Base-by-base conservation (phyloP, 495 filamentous ascomycete species). In the Annulohypoxylon bovei region DNA sequence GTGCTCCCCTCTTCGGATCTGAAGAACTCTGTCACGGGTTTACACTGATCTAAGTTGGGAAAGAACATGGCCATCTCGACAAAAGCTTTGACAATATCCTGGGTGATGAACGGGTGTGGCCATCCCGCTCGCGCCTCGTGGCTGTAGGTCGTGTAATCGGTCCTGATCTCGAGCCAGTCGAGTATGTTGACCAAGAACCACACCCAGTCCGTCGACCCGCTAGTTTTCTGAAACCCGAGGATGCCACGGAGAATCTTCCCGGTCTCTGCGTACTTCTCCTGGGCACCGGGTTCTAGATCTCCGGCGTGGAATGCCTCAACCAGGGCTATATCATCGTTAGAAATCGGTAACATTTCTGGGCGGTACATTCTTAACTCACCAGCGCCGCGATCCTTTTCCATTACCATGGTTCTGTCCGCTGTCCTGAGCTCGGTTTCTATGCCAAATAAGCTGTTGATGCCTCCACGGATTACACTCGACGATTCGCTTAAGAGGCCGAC, bases 1-100 rank as follows among this genome's bases (percentile, higher is more conserved):
- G 62, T 37, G 14, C 46, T 52, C 0, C 80, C 78, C 4, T 76
- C 40, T 18, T 78, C 57, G 0, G 75, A 79, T 18, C 68, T 47
- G 18, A 82, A 71, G 62, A 80, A 83, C 23, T 68, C 56, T 0
- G 54, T 65, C 20, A 72, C 65, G 14, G 77, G 65, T n/a, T 67
- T 57, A 12, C 73, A 74, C 14, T 74, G 57, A 7, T 67, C 65
- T 11, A 77, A 23, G 7, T 73, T 62, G 1, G 78, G 78, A 65
- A 83, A 84, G 76, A 82, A 85, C 20, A 83, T 66, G 0, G 72
- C 73, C 74, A 82, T 80, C 22, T 65, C 69, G n/a, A 75, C 76
- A 40, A 78, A 81, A 1, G 83, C 80, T 22, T 80, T 75, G 12
- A 77, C 60, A 3, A 80, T 77, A 54, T 84, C 82, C 49, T 78